Evolutionary conservation across 441 rosid genomes (phyloP), one percentile per base, ranked within the genome.

Genomic region (Hura crepitans): DNA sequence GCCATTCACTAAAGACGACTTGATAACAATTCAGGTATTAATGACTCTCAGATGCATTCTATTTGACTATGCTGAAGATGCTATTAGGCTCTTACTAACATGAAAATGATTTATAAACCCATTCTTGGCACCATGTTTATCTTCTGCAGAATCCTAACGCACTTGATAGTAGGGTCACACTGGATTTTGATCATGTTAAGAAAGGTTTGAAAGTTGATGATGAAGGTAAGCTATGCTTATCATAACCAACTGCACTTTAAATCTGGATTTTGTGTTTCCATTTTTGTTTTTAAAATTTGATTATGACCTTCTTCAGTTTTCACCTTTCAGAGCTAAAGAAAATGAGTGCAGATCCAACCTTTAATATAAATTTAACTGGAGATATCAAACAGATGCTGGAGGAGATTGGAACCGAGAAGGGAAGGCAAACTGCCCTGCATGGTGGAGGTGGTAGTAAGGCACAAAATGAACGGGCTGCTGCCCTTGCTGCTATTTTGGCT

Each of bases 381-480:
- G 99, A 95, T 84, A 87, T 92, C 79, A 89, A 87, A 86, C 87
- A 88, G 63, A 90, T 92, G 98, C 83, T 95, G 56, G 79, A 83
- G 35, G 97, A 89, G 76, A 91, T 95, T 78, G 99, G 97, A 70
- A 92, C 97, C 62, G 99, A 95, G 69, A 90, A 92, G 80, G 97
- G 86, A 28, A 89, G 77, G 80, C 76, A 86, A 83, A 78, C 91
- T 78, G 97, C 96, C 73, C 80, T 87, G 72, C 93, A 83, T 50
- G 98, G 99, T 47, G 99, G 98, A 63, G 97, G 97, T 78, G 97
- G 99, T 46, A 84, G 85, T 78, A 88, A 92, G 84, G 97, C 97
- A 64, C 97, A 90, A 78, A 90, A 84, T 47, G 97, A 92, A 83
- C 85, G 99, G 81, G 97, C 96, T 37, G 96, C 97, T 68, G 97